These are phyloP conservation scores for Wickerhamomyces bovis DNA, from an alignment of 805 yeast species.

Conservation along the genomic window DNA sequence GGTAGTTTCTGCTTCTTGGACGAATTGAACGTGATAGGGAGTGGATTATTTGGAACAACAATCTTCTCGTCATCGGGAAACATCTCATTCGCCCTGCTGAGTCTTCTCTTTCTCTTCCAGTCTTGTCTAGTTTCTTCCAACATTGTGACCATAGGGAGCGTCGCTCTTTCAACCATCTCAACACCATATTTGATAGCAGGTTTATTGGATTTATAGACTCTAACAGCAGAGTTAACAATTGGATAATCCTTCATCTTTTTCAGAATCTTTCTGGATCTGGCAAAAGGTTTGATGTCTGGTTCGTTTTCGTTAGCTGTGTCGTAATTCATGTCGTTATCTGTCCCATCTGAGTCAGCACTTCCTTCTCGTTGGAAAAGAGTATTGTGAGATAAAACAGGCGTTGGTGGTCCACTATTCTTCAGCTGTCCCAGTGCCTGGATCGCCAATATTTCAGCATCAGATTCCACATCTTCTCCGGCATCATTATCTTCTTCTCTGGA, in stretches of 20 bases:
- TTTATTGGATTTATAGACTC: constrained; percentile 13
- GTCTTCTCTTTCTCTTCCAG: constrained; percentile 34
- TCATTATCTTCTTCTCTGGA: neutral
- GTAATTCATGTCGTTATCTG: constrained; percentile 39
- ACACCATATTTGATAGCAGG: constrained; percentile 53
- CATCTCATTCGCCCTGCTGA: constrained; percentile 23
- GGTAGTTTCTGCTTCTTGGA: constrained; percentile 27
- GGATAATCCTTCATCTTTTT: constrained; percentile 35
- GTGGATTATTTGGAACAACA: neutral
- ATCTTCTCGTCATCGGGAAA: constrained; percentile 20
- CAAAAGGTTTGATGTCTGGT: neutral
- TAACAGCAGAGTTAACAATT: constrained; percentile 21
- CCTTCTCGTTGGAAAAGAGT: neutral
- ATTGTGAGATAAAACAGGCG: constrained; percentile 5
- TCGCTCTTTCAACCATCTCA: constrained; percentile 50
- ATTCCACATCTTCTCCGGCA: constrained; percentile 1
- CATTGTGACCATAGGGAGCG: constrained; percentile 46
- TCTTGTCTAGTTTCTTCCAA: constrained; percentile 32
- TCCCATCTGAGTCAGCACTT: constrained; percentile 5
- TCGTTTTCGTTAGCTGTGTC: constrained; percentile 20
- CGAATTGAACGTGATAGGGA: neutral
- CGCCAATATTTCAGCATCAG: constrained; percentile 13
- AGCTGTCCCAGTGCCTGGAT: constrained; percentile 21
- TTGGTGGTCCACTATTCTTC: constrained; percentile 18
- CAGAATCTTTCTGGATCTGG: constrained; percentile 29